Percentiles rank a stretch among this genome's conserved stretches.
Conservation (phyloP, 805 yeast genomes). For the Brettanomyces naardenensis region DNA sequence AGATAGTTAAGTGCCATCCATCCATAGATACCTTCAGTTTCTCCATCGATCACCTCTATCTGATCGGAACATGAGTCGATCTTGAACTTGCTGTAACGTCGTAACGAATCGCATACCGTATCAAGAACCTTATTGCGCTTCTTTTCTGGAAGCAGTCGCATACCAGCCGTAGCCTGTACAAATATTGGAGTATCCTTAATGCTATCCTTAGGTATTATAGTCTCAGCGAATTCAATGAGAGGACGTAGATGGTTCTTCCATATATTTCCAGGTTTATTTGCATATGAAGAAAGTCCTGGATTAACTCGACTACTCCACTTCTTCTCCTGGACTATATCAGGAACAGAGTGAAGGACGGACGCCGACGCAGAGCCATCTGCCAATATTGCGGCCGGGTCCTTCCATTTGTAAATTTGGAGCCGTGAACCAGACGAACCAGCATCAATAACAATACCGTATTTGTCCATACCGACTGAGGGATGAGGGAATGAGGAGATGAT, state of each 20-base stretch:
- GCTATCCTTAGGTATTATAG: constrained; percentile 55
- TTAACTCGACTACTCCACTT: constrained; percentile 65
- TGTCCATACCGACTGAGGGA: constrained; percentile 2
- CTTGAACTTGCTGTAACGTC: constrained; percentile 46
- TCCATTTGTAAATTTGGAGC: constrained; percentile 77
- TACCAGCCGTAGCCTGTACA: constrained; percentile 95
- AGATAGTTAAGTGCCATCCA: constrained; percentile 91
- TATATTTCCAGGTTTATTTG: constrained; percentile 41
- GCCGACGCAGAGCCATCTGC: constrained; percentile 21
- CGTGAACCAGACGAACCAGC: constrained; percentile 96
- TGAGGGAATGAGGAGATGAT: too few relatives aligned
- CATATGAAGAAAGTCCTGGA: constrained; percentile 80
- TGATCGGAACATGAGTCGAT: constrained; percentile 58
- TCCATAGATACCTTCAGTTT: constrained; percentile 90
- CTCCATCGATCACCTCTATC: constrained; percentile 86
- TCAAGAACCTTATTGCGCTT: constrained; percentile 47
- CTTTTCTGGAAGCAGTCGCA: constrained; percentile 63
- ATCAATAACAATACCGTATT: constrained; percentile 85
- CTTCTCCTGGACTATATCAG: constrained; percentile 53
- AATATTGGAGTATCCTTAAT: constrained; percentile 73
- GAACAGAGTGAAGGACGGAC: constrained; percentile 46
- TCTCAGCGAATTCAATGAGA: constrained; percentile 60
- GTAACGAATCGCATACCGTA: constrained; percentile 52
- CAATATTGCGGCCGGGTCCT: constrained; percentile 18
- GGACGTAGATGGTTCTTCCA: constrained; percentile 67